Base-by-base conservation (phyloP, 768 basidiomycete genomes). In the Hericium coralloides region DNA sequence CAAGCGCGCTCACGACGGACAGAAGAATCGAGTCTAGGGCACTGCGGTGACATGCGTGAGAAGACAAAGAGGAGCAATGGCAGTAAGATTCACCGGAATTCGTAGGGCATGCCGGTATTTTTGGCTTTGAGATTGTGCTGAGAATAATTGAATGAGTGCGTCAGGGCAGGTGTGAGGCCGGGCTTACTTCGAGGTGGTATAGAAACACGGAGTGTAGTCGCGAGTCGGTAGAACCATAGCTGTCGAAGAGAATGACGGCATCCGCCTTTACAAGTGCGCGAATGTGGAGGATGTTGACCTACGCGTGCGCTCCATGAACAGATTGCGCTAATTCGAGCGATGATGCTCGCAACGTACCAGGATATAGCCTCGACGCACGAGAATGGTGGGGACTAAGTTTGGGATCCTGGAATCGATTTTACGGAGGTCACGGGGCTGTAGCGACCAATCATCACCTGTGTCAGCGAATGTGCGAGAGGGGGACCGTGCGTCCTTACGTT, bases 371-470 rank as follows among this genome's bases (percentile, higher is more conserved):
- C 85, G 87, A 61, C 95, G 80, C 53, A 89, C 82, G 56, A 98
- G 81, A 65, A 98, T 95, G 43, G 94, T 94, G 41, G 95, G 94
- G 17, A 98, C 89, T 56, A 95, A 83, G 70, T 95, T 97, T 38
- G 95, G 93, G 62, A 94, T 81, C 63, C 92, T 79, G 4, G 92
- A 94, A 73, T 98, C 95, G 63, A 98, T 90, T 76, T 98, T 97
- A 55, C 95, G 87, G 22, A 98, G 77, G 75, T 98, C 95, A 78
- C 95, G 88, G 63, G 93, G 88, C 90, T 94, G 20, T 60, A 59
- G 55, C 47, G 49, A 48, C 59, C 57, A 36, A 63, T 61, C 63
- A 56, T 58, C 59, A 56, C 62, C 47, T 41, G 38, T 12, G 15
- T 36, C 14, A 38, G 38, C 26, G 49, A 45, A 43, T 49, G 47